Evolutionary conservation across 345 rosid species (phyloP), one percentile per base, ranked within the genome.

Genomic region (Cardiospermum halicacabum): DNA sequence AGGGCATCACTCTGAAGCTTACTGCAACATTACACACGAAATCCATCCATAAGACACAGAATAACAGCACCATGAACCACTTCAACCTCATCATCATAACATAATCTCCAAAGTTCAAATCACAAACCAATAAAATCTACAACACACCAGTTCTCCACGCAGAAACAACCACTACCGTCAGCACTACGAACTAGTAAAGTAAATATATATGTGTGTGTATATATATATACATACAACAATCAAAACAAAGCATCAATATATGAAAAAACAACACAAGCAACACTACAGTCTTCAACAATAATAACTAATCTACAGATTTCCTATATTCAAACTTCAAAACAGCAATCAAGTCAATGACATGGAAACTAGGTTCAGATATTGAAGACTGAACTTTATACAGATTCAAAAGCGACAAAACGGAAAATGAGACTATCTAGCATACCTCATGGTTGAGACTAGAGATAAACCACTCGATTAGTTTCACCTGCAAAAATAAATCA

Each of bases 1-100:
- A 93, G 59, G 6, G 93, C 85, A 28, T 93, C 98, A 60, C 93
- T 78, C 81, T 84, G 87, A 66, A 93, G 96, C 88, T 93, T 93
- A 84, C 98, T 93, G 86, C 72, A 22, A 68, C 13, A 64, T 1
- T 5, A 51, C 49, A 62, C 3, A 5, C n/a, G n/a, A n/a, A n/a
- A n/a, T n/a, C n/a, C n/a, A n/a, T n/a, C 10, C 39, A 69, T 25
- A 31, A 21, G n/a, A 5, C 21, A 36, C 39, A 0, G 22, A 26
- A 25, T 11, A 0, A 49, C n/a, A 10, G 13, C 5, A 50, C 11
- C 11, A 60, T 22, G 0, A 12, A 25, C 45, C 21, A 40, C 9
- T 16, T 3, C 11, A 1, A 28, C 55, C 27, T 1, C 12, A 21
- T 25, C n/a, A 19, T 51, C 22, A 0, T 27, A 60, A 4, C 43